Base-by-base conservation (phyloP, 345 rosid genomes). In the Stellera chamaejasme region DNA sequence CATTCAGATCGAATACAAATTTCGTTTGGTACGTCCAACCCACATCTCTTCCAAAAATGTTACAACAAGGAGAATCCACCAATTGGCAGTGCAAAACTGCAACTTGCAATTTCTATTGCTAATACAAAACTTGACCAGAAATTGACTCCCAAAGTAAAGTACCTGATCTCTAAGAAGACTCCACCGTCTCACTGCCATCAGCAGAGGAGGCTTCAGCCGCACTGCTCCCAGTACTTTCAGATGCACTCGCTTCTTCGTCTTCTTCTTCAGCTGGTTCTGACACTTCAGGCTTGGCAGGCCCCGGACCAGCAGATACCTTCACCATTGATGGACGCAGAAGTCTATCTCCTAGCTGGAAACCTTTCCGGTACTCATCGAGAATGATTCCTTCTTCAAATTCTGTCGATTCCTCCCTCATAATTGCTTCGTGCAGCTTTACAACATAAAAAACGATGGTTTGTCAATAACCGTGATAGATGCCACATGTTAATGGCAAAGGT, bases 251-350 rank as follows among this genome's bases (percentile, higher is more conserved):
- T 41, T 55, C 48, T 68, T 62, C n/a, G n/a, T n/a, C 83, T 25
- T 36, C 82, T 65, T 64, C 82, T 71, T 26, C 77, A 10, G 67
- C 55, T 58, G 72, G 59, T 63, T 47, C 76, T 52, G 13, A 68
- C 60, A 57, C 56, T 52, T 82, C 82, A 1, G 77, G 56, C 65
- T 78, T 84, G 39, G 70, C 84, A 39, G 94, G 97, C 39, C 97
- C 97, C 2, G 97, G 97, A 66, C 97, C 96, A n/a, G 99, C 89
- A 0, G 99, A 92, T 41, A 92, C 99, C 72, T 92, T 84, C 68
- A 88, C 99, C 99, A 92, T 92, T 16, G 99, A 75, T 16, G 97
- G 95, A 19, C 99, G 89, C 71, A 92, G 52, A 15, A 92, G 89
- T 75, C 93, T 78, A 28, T 88, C 93, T 0, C 94, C 97, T 1